Base-by-base conservation (phyloP, 164 flowering plant species). In the Nymphaea colorata region DNA sequence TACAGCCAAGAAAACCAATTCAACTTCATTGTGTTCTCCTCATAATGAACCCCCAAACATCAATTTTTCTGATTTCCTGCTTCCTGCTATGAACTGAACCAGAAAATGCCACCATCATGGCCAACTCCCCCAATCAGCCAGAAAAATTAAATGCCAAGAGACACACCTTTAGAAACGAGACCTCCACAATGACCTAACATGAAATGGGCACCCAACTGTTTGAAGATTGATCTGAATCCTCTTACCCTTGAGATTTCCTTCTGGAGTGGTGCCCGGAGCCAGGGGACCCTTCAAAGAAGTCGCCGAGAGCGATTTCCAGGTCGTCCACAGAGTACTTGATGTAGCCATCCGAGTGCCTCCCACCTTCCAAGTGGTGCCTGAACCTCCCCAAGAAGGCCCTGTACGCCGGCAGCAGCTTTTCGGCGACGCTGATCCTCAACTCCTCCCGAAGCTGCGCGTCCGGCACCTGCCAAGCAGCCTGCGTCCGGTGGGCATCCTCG, bases 391-490 rank as follows among this genome's bases (percentile, higher is more conserved):
- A 83, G 76, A 90, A 93, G 2, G 94, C 83, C 64, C 92, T 76
- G 68, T 93, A 93, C 61, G 94, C 97, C 0, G 97, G 98, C 65
- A 90, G 77, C 68, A 93, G 65, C 71, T 69, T 79, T 81, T 87
- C 96, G 0, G 83, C 77, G 64, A 93, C 81, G 0, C 89, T 85
- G 75, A 87, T 89, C 70, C 91, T 75, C 12, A 93, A 86, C 77
- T 93, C 97, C 78, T 90, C 94, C 57, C 94, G 70, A 10, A 93
- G 90, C 76, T 90, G 91, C 43, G 79, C 4, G 71, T 93, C 98
- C 0, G 97, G 91, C 41, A 93, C 68, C 43, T 75, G 66, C 98
- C 98, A 93, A 0, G 82, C 69, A 0, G 93, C 80, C 66, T 93
- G 97, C 51, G 76, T 82, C 76, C 84, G 72, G 67, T 84, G 91